Evolutionary conservation across 2,329 filamentous ascomycete species (phyloP), one percentile per base, ranked within the genome.

Genomic region (Lecanosticta acicola): DNA sequence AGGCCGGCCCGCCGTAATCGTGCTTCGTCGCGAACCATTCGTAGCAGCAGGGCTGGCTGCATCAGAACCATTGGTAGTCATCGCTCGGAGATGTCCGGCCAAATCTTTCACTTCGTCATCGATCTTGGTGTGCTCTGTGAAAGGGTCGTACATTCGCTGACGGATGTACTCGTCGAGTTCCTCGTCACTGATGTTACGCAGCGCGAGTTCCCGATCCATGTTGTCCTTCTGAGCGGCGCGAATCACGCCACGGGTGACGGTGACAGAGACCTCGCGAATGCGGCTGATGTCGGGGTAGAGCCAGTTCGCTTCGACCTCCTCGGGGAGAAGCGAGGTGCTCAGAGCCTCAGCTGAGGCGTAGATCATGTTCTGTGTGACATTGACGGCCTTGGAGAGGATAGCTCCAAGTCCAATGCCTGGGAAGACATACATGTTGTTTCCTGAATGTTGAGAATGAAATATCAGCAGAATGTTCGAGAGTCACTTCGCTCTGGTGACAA

Each of bases 321-420:
- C 84, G 32, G 81, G 75, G 53, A 84, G 89, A 50, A 98, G 78
- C 26, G 85, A 83, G 48, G 81, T 81, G 13, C 87, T 80, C 16
- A 97, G 79, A 3, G 88, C 84, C 33, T 84, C 83, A 20, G 88
- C 93, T 24, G 90, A 91, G 40, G 86, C 89, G 72, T 97, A 97
- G 63, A 98, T 89, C 93, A 98, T 98, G 68, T 84, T 81, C 66
- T 96, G 87, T 3, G 91, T 97, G 57, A 97, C 77, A 59, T 82
- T 82, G 55, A 86, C 83, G 10, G 89, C 80, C 75, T 96, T 94
- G 71, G 84, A 83, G 39, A 97, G 79, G 64, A 97, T 96, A 55
- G 91, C 86, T 50, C 90, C 93, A 21, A 97, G 81, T 46, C 93
- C 93, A 49, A 97, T 85, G 62, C 91, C 93, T 0, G 93, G 93